Percentiles rank a stretch among this genome's conserved stretches.
Conservation (phyloP, 2,329 filamentous ascomycete genomes). For the Fusarium sp. region DNA sequence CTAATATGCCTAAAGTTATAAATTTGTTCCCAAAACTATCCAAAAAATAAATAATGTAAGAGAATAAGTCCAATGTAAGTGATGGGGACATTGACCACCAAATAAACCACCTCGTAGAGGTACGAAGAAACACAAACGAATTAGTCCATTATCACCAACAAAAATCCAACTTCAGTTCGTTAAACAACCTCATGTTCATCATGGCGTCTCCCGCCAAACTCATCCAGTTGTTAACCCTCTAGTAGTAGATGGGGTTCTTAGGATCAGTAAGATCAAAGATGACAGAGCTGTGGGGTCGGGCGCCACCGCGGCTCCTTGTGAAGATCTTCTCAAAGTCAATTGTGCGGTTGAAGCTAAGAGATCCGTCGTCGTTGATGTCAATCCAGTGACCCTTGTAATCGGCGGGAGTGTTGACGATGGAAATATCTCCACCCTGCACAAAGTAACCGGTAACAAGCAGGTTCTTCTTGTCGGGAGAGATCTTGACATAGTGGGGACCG, state of each 20-base stretch:
- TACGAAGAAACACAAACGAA: constrained; percentile 1
- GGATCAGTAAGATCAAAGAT: constrained; percentile 72
- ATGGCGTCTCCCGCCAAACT: background rate
- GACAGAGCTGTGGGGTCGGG: constrained; percentile 69
- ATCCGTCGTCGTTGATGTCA: constrained; percentile 69
- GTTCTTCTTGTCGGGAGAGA: constrained; percentile 75
- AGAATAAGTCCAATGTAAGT: constrained; percentile 2
- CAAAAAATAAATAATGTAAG: background rate
- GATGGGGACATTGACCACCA: background rate
- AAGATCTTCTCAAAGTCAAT: constrained; percentile 71
- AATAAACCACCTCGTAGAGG: constrained; percentile 13
- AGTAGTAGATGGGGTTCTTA: constrained; percentile 66
- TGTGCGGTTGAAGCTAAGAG: constrained; percentile 71
- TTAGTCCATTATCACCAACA: background rate
- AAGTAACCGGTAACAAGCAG: constrained; percentile 77
- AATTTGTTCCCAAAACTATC: too few species aligned
- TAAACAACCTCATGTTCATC: background rate
- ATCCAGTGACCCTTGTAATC: constrained; percentile 76
- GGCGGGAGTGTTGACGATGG: constrained; percentile 72
- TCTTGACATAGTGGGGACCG: constrained; percentile 75
- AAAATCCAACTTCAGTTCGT: background rate
- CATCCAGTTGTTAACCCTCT: constrained; percentile 1
- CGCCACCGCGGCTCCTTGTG: constrained; percentile 66
- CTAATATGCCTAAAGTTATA: too few species aligned
- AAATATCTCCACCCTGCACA: constrained; percentile 73